These are phyloP conservation scores for Gnomoniopsis smithogilvyi DNA, from an alignment of 2,329 filamentous ascomycete genomes.

Conservation along the genomic window DNA sequence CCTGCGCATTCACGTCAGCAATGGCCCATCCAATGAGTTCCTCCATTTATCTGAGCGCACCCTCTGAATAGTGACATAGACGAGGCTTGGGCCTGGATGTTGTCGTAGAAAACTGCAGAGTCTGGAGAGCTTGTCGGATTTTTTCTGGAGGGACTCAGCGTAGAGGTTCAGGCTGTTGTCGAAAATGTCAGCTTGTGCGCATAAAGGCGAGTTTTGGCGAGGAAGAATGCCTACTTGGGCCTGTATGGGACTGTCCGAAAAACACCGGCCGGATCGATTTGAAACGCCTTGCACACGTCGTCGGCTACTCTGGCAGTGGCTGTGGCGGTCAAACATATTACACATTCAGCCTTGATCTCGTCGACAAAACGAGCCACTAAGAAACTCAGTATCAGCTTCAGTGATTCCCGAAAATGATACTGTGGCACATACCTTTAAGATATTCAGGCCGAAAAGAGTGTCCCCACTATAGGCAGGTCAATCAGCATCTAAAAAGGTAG, in stretches of 20 bases:
- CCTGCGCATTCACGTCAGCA: conserved; percentile 20
- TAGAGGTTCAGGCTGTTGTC: conserved; percentile 43
- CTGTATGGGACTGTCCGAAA: conserved; percentile 59
- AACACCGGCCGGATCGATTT: conserved; percentile 45
- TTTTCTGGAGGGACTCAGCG: conserved; percentile 40
- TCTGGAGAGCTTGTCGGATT: conserved; percentile 42
- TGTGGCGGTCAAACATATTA: conserved; percentile 59
- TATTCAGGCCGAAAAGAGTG: conserved; percentile 50
- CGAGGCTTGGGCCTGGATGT: conserved; percentile 53
- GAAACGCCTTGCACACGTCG: conserved; percentile 52
- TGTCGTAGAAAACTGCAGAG: conserved; percentile 45
- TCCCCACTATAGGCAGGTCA: conserved; percentile 35
- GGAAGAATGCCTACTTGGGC: conserved; percentile 37
- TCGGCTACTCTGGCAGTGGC: conserved; percentile 54
- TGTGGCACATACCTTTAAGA: conserved; percentile 35
- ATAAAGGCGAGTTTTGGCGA: not conserved
- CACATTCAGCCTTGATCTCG: conserved; percentile 54
- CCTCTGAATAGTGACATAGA: conserved; percentile 59
- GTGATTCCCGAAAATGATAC: conserved; percentile 7
- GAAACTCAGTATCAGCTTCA: not conserved
- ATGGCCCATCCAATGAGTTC: no score
- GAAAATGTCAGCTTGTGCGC: not conserved
- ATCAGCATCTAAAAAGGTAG: conserved; percentile 9
- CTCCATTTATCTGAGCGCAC: conserved; percentile 15
- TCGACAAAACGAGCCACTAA: conserved; percentile 51